Evolutionary conservation across 257 asterid species (phyloP).

Genomic region (Apocynum venetum): DNA sequence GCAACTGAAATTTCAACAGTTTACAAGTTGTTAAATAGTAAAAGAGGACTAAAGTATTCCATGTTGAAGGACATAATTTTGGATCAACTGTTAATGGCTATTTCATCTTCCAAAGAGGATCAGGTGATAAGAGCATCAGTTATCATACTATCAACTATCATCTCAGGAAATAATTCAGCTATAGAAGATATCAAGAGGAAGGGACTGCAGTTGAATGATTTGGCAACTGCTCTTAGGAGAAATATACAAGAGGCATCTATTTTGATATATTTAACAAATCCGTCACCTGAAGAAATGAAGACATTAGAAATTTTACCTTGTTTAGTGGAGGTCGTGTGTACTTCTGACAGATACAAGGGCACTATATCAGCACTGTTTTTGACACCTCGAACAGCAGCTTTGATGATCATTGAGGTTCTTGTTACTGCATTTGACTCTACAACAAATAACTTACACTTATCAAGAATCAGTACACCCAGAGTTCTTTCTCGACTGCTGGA

Average conservation of each 20-base stretch:
- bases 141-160: slow-evolving; percentile 64
- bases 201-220: slow-evolving; percentile 65
- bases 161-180: slow-evolving; percentile 46
- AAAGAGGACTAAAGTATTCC: slow-evolving; percentile 67
- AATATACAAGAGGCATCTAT: slow-evolving; percentile 80
- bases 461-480: slow-evolving; percentile 66
- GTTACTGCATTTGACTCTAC: slow-evolving; percentile 68
- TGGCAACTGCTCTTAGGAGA: slow-evolving; percentile 75
- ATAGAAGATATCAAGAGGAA: slow-evolving; percentile 67
- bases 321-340: slow-evolving; percentile 73
- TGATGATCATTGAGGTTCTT: slow-evolving; percentile 73
- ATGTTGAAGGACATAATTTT: slow-evolving; percentile 69
- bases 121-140: slow-evolving; percentile 67
- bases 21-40: slow-evolving; percentile 50
- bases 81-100: slow-evolving; percentile 69
- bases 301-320: slow-evolving; percentile 73
- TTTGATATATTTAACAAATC: slow-evolving; percentile 68
- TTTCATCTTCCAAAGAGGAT: slow-evolving; percentile 68
- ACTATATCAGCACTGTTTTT: slow-evolving; percentile 35
- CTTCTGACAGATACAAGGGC: slow-evolving; percentile 47
- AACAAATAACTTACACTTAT: slow-evolving; percentile 59
- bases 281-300: slow-evolving; percentile 74
- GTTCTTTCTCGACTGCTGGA: slow-evolving; percentile 67
- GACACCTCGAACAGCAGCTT: slow-evolving; percentile 81
- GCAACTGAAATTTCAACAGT: slow-evolving; percentile 61